phyloP scores from a whole-genome alignment of 495 filamentous ascomycete species.

The Aspergillus ellipticus region DNA sequence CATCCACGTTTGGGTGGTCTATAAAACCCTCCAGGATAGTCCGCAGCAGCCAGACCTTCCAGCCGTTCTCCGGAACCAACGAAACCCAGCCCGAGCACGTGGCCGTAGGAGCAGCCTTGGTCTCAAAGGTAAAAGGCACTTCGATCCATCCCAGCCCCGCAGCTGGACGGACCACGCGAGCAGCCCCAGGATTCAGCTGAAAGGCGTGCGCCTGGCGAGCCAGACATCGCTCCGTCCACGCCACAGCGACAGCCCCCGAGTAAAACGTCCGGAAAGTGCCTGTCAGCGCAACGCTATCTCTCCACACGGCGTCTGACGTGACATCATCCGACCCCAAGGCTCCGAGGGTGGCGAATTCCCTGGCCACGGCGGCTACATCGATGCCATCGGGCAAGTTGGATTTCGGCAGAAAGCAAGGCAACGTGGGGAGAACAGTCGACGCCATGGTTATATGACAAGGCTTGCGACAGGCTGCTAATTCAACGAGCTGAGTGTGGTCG shows the following conservation, averaged over 20 bases:
- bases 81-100: background rate
- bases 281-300: constrained; percentile 21
- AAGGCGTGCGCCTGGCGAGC: background rate
- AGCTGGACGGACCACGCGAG: background rate
- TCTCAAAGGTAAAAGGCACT: background rate
- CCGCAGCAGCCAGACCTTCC: background rate
- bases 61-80: background rate
- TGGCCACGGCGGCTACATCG: background rate
- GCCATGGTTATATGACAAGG: background rate
- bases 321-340: background rate
- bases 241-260: background rate
- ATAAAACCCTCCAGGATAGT: background rate
- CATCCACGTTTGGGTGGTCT: background rate
- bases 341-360: background rate
- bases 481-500: too few species aligned
- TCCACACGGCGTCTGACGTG: background rate
- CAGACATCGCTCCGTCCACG: constrained; percentile 1
- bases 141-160: background rate
- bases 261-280: constrained; percentile 28
- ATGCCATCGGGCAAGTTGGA: background rate
- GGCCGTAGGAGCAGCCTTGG: background rate
- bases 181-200: background rate
- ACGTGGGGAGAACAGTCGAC: background rate
- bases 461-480: background rate
- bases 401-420: background rate